Conservation (phyloP, 345 rosid species). For the Xanthoceras sorbifolium region DNA sequence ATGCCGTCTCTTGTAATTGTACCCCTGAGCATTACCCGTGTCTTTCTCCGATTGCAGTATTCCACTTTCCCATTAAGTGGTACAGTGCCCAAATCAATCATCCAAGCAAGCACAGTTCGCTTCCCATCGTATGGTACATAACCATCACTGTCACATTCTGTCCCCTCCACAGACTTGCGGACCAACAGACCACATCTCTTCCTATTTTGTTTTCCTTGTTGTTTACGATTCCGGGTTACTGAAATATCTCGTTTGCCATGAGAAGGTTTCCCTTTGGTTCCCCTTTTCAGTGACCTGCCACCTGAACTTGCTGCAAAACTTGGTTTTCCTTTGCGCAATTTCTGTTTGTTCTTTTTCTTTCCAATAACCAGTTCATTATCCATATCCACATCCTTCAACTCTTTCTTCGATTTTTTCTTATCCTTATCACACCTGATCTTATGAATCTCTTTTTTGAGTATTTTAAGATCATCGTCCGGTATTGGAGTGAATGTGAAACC, state of each 20-base stretch:
- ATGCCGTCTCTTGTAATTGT: slow-evolving; percentile 65
- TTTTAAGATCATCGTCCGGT: slow-evolving; percentile 64
- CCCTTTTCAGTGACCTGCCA: slow-evolving; percentile 27
- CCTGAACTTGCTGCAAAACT: slow-evolving; percentile 18
- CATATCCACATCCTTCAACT: slow-evolving; percentile 27
- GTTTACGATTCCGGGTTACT: slow-evolving; percentile 43
- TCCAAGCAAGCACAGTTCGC: slow-evolving; percentile 80
- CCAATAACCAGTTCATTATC: slow-evolving; percentile 35
- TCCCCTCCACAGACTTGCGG: slow-evolving; percentile 59
- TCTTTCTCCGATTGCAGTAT: slow-evolving; percentile 43
- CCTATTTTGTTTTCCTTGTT: slow-evolving; percentile 51
- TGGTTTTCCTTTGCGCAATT: slow-evolving; percentile 32
- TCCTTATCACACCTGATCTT: slow-evolving; percentile 58
- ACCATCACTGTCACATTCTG: slow-evolving; percentile 45
- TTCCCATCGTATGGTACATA: slow-evolving; percentile 73
- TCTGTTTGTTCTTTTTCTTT: slow-evolving; percentile 28
- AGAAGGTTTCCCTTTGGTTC: slow-evolving; percentile 29
- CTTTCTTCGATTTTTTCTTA: slow-evolving; percentile 47
- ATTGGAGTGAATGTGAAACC: slow-evolving; percentile 67
- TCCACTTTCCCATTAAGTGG: slow-evolving; percentile 60
- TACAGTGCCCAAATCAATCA: slow-evolving; percentile 71
- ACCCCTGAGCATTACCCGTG: slow-evolving; percentile 47
- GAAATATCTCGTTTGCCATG: slow-evolving; percentile 22
- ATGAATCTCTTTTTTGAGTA: slow-evolving; percentile 45
- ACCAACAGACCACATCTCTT: slow-evolving; percentile 63